phyloP scores from a whole-genome alignment of 1,284 basidiomycete genomes.

The Rhodotorula sp. region DNA sequence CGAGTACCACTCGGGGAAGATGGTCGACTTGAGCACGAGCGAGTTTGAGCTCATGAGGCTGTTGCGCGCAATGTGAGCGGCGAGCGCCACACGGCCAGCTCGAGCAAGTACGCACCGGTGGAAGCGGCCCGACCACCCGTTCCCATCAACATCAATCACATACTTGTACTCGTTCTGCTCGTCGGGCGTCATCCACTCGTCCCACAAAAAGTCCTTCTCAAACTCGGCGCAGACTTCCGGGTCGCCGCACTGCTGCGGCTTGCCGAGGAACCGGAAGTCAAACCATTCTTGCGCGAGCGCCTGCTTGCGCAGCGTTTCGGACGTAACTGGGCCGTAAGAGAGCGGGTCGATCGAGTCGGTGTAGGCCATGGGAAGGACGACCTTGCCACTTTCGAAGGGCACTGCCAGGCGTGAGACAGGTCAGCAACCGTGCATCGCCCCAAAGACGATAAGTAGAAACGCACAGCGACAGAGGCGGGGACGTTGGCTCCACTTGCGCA shows the following conservation, averaged over 20 bases:
- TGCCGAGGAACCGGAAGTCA: slow-evolving; percentile 37
- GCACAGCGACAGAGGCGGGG: slow-evolving; percentile 32
- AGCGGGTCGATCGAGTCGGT: neutral
- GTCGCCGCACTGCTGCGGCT: slow-evolving; percentile 27
- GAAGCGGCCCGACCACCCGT: slow-evolving; percentile 26
- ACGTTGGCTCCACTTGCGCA: slow-evolving; percentile 32
- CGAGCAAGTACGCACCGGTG: slow-evolving; percentile 12
- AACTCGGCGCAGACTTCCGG: slow-evolving; percentile 14
- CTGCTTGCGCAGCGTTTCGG: slow-evolving; percentile 9
- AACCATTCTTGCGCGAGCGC: slow-evolving; percentile 26
- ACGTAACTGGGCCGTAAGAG: slow-evolving; percentile 4
- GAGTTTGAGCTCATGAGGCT: slow-evolving; percentile 65
- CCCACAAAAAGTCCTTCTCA: slow-evolving; percentile 32
- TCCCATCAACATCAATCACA: slow-evolving; percentile 54
- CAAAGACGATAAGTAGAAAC: too few species aligned
- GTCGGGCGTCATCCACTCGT: slow-evolving; percentile 22
- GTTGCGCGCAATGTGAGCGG: neutral
- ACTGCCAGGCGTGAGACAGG: slow-evolving; percentile 5
- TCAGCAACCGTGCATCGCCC: too few species aligned
- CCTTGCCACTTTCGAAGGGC: slow-evolving; percentile 16
- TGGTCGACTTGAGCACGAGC: slow-evolving; percentile 64
- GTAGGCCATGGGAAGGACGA: slow-evolving; percentile 21
- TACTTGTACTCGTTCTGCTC: slow-evolving; percentile 50
- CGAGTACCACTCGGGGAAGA: slow-evolving; percentile 61
- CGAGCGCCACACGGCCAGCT: too few species aligned